phyloP scores from a whole-genome alignment of 352 stramenopile species.

The Globisporangium orthogonon region DNA sequence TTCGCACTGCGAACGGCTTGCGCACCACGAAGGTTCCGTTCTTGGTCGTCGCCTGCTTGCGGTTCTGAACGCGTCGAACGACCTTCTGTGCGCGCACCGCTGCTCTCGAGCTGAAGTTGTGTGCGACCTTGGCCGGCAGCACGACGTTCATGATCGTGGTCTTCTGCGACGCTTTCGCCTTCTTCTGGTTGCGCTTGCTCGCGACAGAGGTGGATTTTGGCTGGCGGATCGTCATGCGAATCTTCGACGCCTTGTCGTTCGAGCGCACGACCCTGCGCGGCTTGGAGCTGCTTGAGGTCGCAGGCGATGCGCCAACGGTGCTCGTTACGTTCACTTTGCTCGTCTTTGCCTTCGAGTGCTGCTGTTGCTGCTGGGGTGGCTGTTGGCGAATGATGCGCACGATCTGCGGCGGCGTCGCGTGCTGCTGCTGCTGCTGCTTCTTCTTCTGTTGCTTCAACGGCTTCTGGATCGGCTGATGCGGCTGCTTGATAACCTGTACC shows the following conservation, averaged over 20 bases:
- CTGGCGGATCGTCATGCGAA: constrained; percentile 30
- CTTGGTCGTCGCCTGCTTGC: constrained; percentile 22
- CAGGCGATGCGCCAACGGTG: background rate
- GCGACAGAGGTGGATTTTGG: background rate
- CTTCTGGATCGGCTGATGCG: constrained; percentile 14
- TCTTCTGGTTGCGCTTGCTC: constrained; percentile 12
- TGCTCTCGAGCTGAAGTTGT: constrained; percentile 8
- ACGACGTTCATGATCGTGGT: constrained; percentile 12
- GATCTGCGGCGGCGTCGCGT: constrained; percentile 2
- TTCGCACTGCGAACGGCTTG: constrained; percentile 33
- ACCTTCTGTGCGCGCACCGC: constrained; percentile 5
- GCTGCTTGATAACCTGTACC: background rate
- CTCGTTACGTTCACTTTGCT: background rate
- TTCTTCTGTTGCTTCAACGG: constrained; percentile 8
- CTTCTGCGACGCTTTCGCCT: constrained; percentile 24
- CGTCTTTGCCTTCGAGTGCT: background rate
- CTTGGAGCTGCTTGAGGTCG: background rate
- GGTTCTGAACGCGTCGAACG: constrained; percentile 7
- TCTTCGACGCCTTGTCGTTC: constrained; percentile 26
- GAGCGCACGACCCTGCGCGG: constrained; percentile 18
- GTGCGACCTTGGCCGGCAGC: constrained; percentile 11
- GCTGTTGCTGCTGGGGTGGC: constrained; percentile 1
- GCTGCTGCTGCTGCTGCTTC: constrained; percentile 7
- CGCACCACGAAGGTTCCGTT: constrained; percentile 47
- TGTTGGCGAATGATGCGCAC: background rate